phyloP scores from a whole-genome alignment of 2,329 filamentous ascomycete species.

The Stemphylium beticola region DNA sequence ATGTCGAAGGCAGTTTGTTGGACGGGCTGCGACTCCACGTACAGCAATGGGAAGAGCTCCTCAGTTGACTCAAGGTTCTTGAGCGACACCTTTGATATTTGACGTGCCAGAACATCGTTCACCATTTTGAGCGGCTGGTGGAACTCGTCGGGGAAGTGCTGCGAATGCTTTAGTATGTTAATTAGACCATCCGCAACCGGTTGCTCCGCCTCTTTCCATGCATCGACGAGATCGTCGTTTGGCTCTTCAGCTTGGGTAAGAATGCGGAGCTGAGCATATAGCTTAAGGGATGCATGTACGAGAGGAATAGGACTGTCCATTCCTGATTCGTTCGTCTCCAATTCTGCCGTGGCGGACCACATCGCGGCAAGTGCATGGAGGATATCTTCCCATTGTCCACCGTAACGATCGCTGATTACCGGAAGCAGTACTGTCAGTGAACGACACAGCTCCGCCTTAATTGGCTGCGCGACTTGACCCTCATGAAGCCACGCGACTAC shows the following conservation, averaged over 20 bases:
- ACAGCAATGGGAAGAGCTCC: constrained; percentile 76
- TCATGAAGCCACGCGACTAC: constrained; percentile 73
- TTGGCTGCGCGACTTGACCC: constrained; percentile 56
- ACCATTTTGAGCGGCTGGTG: constrained; percentile 76
- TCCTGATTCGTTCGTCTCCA: constrained; percentile 34
- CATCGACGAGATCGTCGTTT: constrained; percentile 86
- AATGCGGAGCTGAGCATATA: constrained; percentile 68
- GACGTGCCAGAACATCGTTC: constrained; percentile 74
- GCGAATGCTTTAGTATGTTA: constrained; percentile 64
- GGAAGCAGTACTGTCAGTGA: constrained; percentile 67
- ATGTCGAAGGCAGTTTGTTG: constrained; percentile 82
- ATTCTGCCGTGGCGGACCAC: constrained; percentile 42
- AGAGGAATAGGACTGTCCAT: constrained; percentile 57
- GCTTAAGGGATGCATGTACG: constrained; percentile 73
- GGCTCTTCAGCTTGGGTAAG: constrained; percentile 65
- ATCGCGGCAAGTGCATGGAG: constrained; percentile 44
- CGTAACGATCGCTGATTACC: constrained; percentile 80
- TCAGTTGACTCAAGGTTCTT: constrained; percentile 67
- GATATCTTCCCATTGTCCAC: constrained; percentile 77
- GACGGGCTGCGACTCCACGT: constrained; percentile 74
- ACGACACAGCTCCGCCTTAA: constrained; percentile 63
- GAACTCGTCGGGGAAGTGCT: constrained; percentile 57
- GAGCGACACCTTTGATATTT: constrained; percentile 69
- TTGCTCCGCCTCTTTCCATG: constrained; percentile 66
- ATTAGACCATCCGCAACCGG: constrained; percentile 65